These are phyloP conservation scores for Penicillium manginii DNA, from an alignment of 495 filamentous ascomycete species.

Conservation along the genomic window DNA sequence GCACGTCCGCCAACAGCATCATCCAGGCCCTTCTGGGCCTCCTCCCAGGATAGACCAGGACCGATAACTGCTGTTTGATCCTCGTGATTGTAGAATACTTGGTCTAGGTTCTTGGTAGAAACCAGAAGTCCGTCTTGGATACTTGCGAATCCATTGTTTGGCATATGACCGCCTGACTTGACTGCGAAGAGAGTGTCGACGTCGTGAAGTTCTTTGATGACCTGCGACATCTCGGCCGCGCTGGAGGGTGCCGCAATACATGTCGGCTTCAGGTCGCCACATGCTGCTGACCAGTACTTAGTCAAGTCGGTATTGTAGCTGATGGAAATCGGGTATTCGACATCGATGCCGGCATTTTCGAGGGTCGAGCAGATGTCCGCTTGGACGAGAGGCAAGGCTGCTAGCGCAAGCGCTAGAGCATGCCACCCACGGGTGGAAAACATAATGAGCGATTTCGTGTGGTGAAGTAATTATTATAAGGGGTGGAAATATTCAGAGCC, in stretches of 20 bases:
- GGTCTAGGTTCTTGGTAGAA: conserved; percentile 42
- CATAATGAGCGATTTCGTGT: conserved; percentile 18
- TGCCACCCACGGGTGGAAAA: conserved; percentile 23
- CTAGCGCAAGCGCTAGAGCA: conserved; percentile 24
- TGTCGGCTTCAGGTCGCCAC: conserved; percentile 43
- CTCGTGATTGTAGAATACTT: conserved; percentile 37
- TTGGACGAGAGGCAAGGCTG: conserved; percentile 22
- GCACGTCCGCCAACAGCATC: conserved; percentile 33
- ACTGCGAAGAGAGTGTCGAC: conserved; percentile 42
- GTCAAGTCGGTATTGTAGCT: conserved; percentile 32
- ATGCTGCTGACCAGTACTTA: conserved; percentile 47
- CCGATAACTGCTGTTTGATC: conserved; percentile 44
- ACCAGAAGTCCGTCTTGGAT: conserved; percentile 45
- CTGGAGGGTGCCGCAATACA: conserved; percentile 46
- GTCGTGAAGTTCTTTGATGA: conserved; percentile 43
- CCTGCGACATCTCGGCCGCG: conserved; percentile 39
- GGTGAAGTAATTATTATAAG: neutral
- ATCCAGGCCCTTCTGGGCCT: conserved; percentile 38
- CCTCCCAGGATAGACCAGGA: conserved; percentile 46
- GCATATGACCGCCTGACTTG: conserved; percentile 51
- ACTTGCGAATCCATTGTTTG: conserved; percentile 48
- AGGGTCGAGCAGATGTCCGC: conserved; percentile 45
- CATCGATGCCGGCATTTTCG: conserved; percentile 29
- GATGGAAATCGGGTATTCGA: conserved; percentile 33
- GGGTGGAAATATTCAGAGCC: no score